Base-by-base conservation (phyloP, 2,329 filamentous ascomycete genomes). In the Aspergillus ochraceus region DNA sequence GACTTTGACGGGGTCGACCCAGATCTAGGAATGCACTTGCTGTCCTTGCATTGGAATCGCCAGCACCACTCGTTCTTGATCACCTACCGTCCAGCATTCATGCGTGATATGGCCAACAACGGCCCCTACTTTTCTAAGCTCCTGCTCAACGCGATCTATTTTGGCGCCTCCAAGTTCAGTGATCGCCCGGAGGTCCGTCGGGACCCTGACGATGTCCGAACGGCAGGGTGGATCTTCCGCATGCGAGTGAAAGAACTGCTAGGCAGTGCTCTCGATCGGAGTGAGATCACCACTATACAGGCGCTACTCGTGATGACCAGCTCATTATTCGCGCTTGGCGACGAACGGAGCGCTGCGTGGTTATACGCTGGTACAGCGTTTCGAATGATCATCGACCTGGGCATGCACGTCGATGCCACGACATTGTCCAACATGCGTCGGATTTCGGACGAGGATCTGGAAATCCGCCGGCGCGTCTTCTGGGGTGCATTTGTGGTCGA, bases 1-100 rank as follows among this genome's bases (percentile, higher is more conserved):
- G 83, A 86, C 64, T 85, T 86, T 66, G 83, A 86, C 64, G 83
- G 82, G 1, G 77, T 85, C 1, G 78, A 83, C 32, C 78, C 82
- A 0, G 79, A 84, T 12, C 65, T 85, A 8, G 83, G 77, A 3
- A 79, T 83, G 72, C 80, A 85, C 54, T 68, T 86, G 4, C 70
- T 85, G 0, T 75, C 76, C 2, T 67, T 85, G 0, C 80, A 84
- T 56, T 84, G 81, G 81, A 84, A 82, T 64, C 78, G 82, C 5
- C 82, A 84, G 60, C 81, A 84, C 59, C 77, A 82, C 55, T 77
- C 80, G 6, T 76, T 77, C 55, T 63, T 81, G 0, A 72, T 84
- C 49, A 81, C 79, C 0, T 84, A 86, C 66, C 79, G 84, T 0
- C 80, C 83, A 0, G 79, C 77, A 0, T 83, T 86, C 51, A 84